Evolutionary conservation across 306 rosid species (phyloP), one percentile per base, ranked within the genome.

Genomic region (Malus fusca): DNA sequence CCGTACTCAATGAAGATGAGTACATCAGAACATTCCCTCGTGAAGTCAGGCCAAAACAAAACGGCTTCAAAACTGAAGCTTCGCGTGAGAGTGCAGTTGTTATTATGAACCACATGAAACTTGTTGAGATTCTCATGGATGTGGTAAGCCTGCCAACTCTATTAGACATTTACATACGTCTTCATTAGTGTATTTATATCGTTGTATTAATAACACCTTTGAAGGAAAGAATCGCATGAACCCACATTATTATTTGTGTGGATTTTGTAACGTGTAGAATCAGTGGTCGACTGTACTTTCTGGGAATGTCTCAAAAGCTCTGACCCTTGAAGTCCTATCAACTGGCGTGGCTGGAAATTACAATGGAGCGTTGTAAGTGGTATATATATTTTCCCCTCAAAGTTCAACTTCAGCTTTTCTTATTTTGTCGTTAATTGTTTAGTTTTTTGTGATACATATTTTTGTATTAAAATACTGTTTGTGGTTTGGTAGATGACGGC

Each of bases 341-440:
- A 92, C 97, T 6, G 99, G 99, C 11, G 99, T 95, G 11, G 99
- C 97, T 2, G 99, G 99, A 63, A 95, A 89, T 79, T 95, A 88
- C 85, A 95, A 95, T 76, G 99, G 99, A 66, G 99, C 99, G 23
- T 76, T 92, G 62, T 97, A 95, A 95, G 99, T 95, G 97, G 99
- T 95, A 88, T 35, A 11, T 5, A 64, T 56, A 71, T 9, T 5
- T 14, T 65, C 8, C 3, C 5, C 35, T 6, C 26, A 61, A 3
- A 9, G 21, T 66, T 69, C 43, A 5, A 12, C 53, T 5, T 53
- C 6, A 53, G n/a, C 25, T 76, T 14, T 55, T 4, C 10, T 48
- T 48, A 13, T 48, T 21, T 30, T 46, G 65, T 60, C 65, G 4
- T 13, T 23, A 60, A 60, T 19, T 56, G 53, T 48, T 48, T 11